These are phyloP conservation scores for Flaveria robusta DNA, from an alignment of 129 eudicot species.

Conservation along the genomic window DNA sequence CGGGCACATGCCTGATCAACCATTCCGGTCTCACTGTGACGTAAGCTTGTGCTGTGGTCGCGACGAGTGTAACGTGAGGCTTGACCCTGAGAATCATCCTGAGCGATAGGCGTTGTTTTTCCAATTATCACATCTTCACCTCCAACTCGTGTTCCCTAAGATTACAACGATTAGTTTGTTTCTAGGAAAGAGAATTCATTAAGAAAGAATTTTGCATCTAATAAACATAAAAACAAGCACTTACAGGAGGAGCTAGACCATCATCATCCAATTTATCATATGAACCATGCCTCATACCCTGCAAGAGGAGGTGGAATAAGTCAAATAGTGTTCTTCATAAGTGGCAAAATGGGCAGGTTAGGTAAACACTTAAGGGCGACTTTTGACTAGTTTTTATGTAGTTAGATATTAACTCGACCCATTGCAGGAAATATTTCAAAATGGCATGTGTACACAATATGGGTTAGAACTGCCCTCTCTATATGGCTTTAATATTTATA, in stretches of 20 bases:
- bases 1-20: constrained; percentile 69
- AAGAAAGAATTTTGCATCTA: neutral
- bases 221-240: neutral
- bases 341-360: neutral
- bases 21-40: constrained; percentile 95
- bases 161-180: neutral
- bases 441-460: neutral
- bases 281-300: constrained; percentile 17
- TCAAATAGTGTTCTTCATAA: neutral
- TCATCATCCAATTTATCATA: constrained; percentile 19
- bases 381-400: neutral
- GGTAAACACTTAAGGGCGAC: neutral
- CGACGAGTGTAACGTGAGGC: constrained; percentile 76
- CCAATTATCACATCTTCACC: constrained; percentile 98
- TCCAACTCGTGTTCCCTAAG: constrained; percentile 80
- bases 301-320: neutral
- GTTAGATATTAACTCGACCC: neutral
- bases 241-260: constrained; percentile 15
- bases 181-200: neutral
- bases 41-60: constrained; percentile 90
- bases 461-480: neutral
- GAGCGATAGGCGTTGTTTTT: constrained; percentile 91
- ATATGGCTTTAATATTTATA: neutral
- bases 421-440: neutral
- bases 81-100: constrained; percentile 81